A percentile compares a stretch with the other conserved stretches of the same genome.
Evolutionary conservation across 495 filamentous ascomycete genomes (phyloP).

Genomic region (Neurospora sp.): DNA sequence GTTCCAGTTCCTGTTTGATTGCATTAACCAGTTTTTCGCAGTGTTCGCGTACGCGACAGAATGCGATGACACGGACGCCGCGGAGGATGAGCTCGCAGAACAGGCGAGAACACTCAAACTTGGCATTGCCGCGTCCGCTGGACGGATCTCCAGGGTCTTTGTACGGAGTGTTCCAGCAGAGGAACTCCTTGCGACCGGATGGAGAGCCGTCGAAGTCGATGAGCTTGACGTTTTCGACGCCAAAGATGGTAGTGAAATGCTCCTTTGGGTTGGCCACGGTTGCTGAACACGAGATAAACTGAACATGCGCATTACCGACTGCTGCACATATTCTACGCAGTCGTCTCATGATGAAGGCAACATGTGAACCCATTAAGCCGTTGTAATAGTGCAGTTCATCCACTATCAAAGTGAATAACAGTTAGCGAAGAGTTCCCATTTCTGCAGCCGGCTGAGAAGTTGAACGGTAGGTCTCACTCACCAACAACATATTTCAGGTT

Average conservation of each 20-base stretch:
- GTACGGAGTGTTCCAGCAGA: constrained; percentile 97
- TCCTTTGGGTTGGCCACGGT: constrained; percentile 90
- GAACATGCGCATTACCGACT: constrained; percentile 77
- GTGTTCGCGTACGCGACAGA: constrained; percentile 75
- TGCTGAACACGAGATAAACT: constrained; percentile 94
- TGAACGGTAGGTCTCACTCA: constrained; percentile 16
- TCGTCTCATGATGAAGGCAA: constrained; percentile 89
- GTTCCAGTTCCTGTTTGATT: constrained; percentile 64
- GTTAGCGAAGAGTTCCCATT: not conserved
- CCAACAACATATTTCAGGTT: constrained; percentile 85
- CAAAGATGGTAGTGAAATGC: constrained; percentile 91
- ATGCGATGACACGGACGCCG: constrained; percentile 88
- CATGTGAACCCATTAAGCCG: constrained; percentile 85
- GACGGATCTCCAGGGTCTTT: constrained; percentile 82
- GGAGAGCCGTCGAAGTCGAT: constrained; percentile 91
- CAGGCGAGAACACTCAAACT: constrained; percentile 74
- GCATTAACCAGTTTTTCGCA: constrained; percentile 80
- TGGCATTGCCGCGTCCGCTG: constrained; percentile 73
- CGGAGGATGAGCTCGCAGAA: constrained; percentile 85
- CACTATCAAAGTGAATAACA: constrained; percentile 23
- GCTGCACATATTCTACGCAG: constrained; percentile 83
- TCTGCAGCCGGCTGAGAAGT: not conserved
- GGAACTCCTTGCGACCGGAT: constrained; percentile 80
- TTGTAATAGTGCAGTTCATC: constrained; percentile 95
- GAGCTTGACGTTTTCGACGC: constrained; percentile 64